Percentiles rank a stretch among this genome's conserved stretches.
Evolutionary conservation across 148 eudicot species (phyloP).

Genomic region (Spergularia bocconei): DNA sequence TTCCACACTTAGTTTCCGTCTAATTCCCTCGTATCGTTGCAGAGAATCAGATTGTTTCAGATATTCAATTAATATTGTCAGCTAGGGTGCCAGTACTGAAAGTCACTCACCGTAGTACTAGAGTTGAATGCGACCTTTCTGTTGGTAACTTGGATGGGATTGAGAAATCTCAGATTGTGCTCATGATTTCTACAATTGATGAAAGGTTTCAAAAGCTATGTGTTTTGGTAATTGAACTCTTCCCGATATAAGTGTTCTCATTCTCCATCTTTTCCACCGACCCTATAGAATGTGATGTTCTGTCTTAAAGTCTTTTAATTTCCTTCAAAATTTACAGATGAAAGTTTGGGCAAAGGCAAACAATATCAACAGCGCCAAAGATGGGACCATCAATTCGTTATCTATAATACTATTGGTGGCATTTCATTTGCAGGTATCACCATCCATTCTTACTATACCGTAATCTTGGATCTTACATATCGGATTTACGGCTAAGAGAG

Average conservation of each 20-base stretch:
- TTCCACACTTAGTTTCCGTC: not conserved
- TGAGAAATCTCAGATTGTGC: slow-evolving; percentile 62
- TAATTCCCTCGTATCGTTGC: slow-evolving; percentile 6
- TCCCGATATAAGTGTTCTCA: slow-evolving; percentile 6
- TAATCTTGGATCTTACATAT: not conserved
- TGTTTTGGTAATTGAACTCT: slow-evolving; percentile 58
- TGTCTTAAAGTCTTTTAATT: slow-evolving; percentile 7
- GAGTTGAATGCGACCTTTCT: slow-evolving; percentile 89
- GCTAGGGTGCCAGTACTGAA: slow-evolving; percentile 91
- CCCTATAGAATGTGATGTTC: not conserved
- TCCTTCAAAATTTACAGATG: slow-evolving; percentile 45
- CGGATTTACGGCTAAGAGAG: not conserved
- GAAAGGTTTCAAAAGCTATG: slow-evolving; percentile 77
- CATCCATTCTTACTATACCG: not conserved
- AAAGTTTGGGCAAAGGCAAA: slow-evolving; percentile 93
- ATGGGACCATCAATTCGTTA: slow-evolving; percentile 76
- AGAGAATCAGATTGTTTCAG: slow-evolving; percentile 59
- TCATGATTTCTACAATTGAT: slow-evolving; percentile 66
- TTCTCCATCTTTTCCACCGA: not conserved
- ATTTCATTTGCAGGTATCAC: slow-evolving; percentile 86
- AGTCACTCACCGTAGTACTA: slow-evolving; percentile 78
- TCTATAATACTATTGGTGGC: slow-evolving; percentile 78
- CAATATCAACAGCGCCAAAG: slow-evolving; percentile 77
- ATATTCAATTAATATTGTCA: slow-evolving; percentile 52
- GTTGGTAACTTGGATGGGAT: slow-evolving; percentile 88